Evolutionary conservation across 2,329 filamentous ascomycete genomes (phyloP).

Genomic region (Blastomyces emzantsi): DNA sequence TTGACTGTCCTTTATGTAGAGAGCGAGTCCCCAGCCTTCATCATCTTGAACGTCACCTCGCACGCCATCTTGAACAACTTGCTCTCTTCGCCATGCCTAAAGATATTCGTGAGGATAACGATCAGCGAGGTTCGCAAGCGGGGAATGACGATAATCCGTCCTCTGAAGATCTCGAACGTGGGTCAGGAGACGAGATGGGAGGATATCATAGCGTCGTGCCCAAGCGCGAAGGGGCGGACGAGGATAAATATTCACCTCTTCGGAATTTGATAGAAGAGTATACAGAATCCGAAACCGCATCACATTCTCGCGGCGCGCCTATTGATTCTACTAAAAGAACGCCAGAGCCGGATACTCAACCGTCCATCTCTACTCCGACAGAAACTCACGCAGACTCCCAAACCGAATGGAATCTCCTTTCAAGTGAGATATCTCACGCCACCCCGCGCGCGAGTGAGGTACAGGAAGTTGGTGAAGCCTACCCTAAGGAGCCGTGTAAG

Average conservation of each 20-base stretch:
- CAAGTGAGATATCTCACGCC: not conserved
- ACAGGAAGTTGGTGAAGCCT: not conserved
- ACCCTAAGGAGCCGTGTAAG: not conserved
- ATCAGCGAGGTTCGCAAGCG: not conserved
- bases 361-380: not conserved
- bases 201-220: not conserved
- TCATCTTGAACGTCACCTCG: slow-evolving; percentile 7
- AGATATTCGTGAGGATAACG: not conserved
- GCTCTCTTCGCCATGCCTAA: slow-evolving; percentile 11
- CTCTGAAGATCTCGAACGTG: not conserved
- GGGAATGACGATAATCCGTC: not conserved
- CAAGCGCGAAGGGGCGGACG: not conserved
- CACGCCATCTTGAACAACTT: slow-evolving; percentile 9
- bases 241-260: not conserved
- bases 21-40: not conserved
- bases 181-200: not conserved
- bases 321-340: not conserved
- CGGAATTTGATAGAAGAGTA: not conserved
- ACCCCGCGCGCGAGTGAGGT: not conserved
- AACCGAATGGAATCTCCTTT: not conserved
- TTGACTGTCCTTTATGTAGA: slow-evolving; percentile 6
- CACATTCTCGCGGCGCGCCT: not conserved
- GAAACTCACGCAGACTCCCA: not conserved
- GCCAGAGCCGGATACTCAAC: not conserved
- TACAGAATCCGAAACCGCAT: not conserved